phyloP scores from a whole-genome alignment of 192 early-diverging fungal genomes.

The Phlyctochytrium arcticum region DNA sequence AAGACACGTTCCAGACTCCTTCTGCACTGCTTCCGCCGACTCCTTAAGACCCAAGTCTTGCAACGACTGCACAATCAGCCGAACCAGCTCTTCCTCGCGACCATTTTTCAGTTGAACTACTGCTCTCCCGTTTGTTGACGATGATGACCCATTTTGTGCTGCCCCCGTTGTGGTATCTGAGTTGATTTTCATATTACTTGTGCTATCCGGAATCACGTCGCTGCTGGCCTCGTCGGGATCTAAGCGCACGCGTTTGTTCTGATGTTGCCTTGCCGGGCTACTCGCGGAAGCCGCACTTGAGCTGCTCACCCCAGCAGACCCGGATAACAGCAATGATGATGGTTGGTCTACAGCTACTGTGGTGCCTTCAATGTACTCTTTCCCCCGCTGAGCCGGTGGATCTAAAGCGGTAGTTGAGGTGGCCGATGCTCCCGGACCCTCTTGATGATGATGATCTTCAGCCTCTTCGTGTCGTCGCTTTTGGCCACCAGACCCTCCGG shows the following conservation, averaged over 20 bases:
- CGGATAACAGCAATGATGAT: too few relatives aligned
- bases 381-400: too few relatives aligned
- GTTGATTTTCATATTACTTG: background rate
- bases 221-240: background rate
- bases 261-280: background rate
- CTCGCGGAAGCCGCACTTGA: background rate
- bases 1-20: slow-evolving; percentile 73
- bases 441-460: background rate
- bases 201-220: background rate
- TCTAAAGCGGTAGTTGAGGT: too few relatives aligned
- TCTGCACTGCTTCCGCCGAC: slow-evolving; percentile 64
- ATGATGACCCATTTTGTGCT: background rate
- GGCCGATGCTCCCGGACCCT: background rate
- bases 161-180: background rate
- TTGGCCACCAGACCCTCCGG: background rate
- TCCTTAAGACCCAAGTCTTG: slow-evolving; percentile 75
- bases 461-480: background rate
- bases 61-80: slow-evolving; percentile 85
- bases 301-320: too few relatives aligned
- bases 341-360: too few relatives aligned
- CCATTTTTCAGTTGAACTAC: background rate
- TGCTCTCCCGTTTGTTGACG: background rate
- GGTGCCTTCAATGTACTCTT: too few relatives aligned
- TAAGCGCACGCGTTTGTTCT: background rate
- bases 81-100: slow-evolving; percentile 69